A percentile compares a stretch with the other conserved stretches of the same genome.
Evolutionary conservation across 352 stramenopile genomes (phyloP).

Genomic region (Phytophthora palmivora): DNA sequence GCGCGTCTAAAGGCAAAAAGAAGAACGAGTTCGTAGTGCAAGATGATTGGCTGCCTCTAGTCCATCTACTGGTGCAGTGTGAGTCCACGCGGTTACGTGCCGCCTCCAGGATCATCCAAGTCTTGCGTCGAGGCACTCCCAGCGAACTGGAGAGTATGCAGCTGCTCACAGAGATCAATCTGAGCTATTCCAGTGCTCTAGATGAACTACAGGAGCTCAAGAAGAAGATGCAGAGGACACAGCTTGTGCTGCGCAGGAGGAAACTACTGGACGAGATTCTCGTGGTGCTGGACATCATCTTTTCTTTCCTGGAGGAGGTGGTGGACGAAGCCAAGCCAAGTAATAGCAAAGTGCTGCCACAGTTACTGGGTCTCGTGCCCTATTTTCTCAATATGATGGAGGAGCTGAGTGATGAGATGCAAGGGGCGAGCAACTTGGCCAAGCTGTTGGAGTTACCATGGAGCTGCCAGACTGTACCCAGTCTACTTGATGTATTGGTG

Average conservation of each 20-base stretch:
- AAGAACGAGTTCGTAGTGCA: conserved; percentile 35
- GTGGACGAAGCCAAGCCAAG: conserved; percentile 32
- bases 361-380: conserved; percentile 68
- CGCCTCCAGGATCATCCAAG: conserved; percentile 62
- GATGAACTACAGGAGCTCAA: conserved; percentile 38
- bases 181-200: conserved; percentile 64
- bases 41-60: conserved; percentile 69
- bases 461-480: conserved; percentile 53
- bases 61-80: conserved; percentile 68
- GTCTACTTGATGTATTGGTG: conserved; percentile 66
- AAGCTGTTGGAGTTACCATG: conserved; percentile 76
- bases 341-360: conserved; percentile 53
- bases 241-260: conserved; percentile 13
- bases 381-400: conserved; percentile 57
- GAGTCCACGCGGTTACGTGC: conserved; percentile 59
- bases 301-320: conserved; percentile 60
- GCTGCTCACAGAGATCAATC: conserved; percentile 77
- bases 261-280: conserved; percentile 58
- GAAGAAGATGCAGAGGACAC: neutral
- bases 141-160: conserved; percentile 81
- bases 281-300: conserved; percentile 59
- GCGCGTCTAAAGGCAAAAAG: conserved; percentile 37
- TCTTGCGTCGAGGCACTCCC: conserved; percentile 55
- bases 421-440: conserved; percentile 41
- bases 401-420: conserved; percentile 28